Base-by-base conservation (phyloP, 2,329 filamentous ascomycete species). In the Eurotiales sp. region DNA sequence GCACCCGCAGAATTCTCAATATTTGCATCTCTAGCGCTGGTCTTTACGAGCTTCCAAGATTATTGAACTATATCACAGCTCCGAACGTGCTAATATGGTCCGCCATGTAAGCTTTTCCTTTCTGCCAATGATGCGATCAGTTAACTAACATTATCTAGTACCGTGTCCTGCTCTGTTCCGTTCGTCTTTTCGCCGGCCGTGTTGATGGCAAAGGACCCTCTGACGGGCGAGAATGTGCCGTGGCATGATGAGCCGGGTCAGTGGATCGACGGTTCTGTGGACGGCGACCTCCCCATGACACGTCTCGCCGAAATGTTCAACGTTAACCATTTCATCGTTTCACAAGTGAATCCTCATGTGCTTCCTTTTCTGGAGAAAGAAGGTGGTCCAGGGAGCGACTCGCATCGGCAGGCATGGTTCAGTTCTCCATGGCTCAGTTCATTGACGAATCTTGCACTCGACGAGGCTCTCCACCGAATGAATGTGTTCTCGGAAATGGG, bases 31-130 rank as follows among this genome's bases (percentile, higher is more conserved):
- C 91, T 0, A 90, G 88, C 2, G 87, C 89, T 1, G 89, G 88
- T 14, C 80, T 92, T 50, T 93, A 95, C 67, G 91, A 96, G 65
- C 77, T 95, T 14, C 92, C 91, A 0, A 78, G 88, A 32, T 75
- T 97, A 0, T 78, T 97, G 59, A 97, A 97, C 68, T 96, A 96
- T 63, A 82, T 95, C 53, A 96, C 92, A 0, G 87, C 92, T 0
- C 91, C 92, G 0, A 93, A 96, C 64, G 91, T 97, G 48, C 82
- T 96, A 72, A 91, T 97, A 50, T 96, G 91, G 90, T 96, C 91
- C 14, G 92, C 92, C 29, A 91, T 96, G 61, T 80, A 71, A 74
- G 77, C 74, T 55, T 63, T 11, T 37, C 1, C n/a, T 4, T 8
- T 2, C 21, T 19, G 15, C 15, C 2, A 11, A 2, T 21, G 34